Evolutionary conservation across 2,329 filamentous ascomycete species (phyloP), one percentile per base, ranked within the genome.

Genomic region (Beauveria brongniartii): DNA sequence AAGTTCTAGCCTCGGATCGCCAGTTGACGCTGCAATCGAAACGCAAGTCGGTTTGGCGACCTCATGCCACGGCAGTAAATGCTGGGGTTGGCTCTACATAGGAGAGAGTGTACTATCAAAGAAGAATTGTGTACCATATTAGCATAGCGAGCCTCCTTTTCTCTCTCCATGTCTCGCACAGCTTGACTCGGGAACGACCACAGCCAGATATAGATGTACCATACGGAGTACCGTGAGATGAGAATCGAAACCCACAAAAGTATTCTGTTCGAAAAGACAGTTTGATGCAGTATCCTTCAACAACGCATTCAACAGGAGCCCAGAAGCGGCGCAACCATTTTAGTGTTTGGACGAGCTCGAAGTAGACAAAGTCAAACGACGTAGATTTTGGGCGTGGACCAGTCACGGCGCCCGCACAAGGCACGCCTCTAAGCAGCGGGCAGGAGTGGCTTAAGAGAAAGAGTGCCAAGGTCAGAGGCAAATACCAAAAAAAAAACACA

Each of bases 91-190:
- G 50, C 9, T 47, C 30, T 3, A 26, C 5, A n/a, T 60, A 54
- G 34, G n/a, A 28, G 47, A 28, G 16, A 16, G 16, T 9, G n/a
- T 9, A 20, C 1, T 16, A 12, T 51, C 26, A 24, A 14, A 40
- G 20, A 18, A 41, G 8, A 20, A 40, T 48, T 12, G 37, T 59
- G 40, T 43, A 58, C 51, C 6, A 43, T 30, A 59, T 7, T 34
- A 37, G 26, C 37, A 46, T 34, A 59, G 56, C 56, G 56, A 59
- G 48, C 48, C 52, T 51, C 20, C 10, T 30, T 59, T 46, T 28
- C 44, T 48, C 41, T 30, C 5, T 44, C 34, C 22, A 46, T 52
- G 10, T 30, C 12, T 53, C 2, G 3, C 12, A 20, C 22, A 5
- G 4, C 10, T 14, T 24, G 37, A 14, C 34, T 12, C 41, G 41